Conservation (phyloP, 2,329 filamentous ascomycete species). For the Xylariaceae sp. region DNA sequence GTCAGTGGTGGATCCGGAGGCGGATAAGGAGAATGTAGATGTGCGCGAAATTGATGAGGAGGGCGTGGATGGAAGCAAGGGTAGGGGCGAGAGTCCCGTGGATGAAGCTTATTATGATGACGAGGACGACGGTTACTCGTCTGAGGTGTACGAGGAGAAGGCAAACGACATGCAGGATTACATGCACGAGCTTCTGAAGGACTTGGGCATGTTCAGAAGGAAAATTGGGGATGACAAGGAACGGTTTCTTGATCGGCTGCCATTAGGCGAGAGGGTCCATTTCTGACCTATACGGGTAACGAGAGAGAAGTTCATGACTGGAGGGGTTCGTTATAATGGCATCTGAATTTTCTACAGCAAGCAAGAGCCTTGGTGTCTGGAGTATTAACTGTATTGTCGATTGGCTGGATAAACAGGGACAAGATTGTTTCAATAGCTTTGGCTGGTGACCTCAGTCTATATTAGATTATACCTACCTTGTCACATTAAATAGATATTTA, state of each 20-base stretch:
- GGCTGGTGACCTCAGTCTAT: not conserved
- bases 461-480: not conserved
- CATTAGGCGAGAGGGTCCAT: conserved; percentile 42
- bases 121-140: conserved; percentile 40
- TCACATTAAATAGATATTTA: not conserved
- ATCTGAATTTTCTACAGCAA: not conserved
- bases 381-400: conserved; percentile 8
- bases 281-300: conserved; percentile 15
- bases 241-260: conserved; percentile 54
- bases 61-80: conserved; percentile 32
- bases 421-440: too few species aligned
- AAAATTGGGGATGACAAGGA: conserved; percentile 82
- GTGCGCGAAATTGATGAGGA: conserved; percentile 23
- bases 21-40: conserved; percentile 28
- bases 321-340: not conserved
- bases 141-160: conserved; percentile 45
- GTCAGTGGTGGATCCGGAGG: conserved; percentile 17
- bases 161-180: conserved; percentile 72
- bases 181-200: conserved; percentile 78
- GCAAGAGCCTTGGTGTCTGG: conserved; percentile 16
- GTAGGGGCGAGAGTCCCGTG: conserved; percentile 28
- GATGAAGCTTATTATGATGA: conserved; percentile 59
- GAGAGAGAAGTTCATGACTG: conserved; percentile 6
- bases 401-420: too few species aligned
- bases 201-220: conserved; percentile 73